A percentile compares a stretch with the other conserved stretches of the same genome.
These are phyloP conservation scores for Boechera divaricarpa DNA, from an alignment of 345 rosid species.

Conservation along the genomic window DNA sequence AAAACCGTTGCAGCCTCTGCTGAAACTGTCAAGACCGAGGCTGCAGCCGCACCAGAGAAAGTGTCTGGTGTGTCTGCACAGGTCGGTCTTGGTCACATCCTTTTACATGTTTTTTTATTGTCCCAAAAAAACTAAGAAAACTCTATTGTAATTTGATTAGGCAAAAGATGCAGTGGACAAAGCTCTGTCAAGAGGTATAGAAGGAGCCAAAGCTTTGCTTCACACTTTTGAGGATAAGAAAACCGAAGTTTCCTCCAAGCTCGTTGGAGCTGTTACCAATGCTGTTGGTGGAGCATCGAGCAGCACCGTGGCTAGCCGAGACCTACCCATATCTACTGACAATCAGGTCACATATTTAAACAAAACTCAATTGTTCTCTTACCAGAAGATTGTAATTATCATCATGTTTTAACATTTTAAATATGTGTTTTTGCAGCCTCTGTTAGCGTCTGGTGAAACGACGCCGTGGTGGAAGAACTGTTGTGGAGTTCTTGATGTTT, in stretches of 20 bases:
- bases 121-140: background rate
- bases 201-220: constrained; percentile 37
- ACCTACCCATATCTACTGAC: constrained; percentile 43
- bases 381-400: constrained; percentile 10
- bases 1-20: constrained; percentile 25
- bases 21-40: constrained; percentile 41
- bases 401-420: constrained; percentile 31
- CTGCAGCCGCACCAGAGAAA: constrained; percentile 27
- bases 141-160: constrained; percentile 21
- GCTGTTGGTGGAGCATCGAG: constrained; percentile 41
- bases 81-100: constrained; percentile 27
- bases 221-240: constrained; percentile 36
- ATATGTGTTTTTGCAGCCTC: constrained; percentile 39
- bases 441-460: constrained; percentile 34
- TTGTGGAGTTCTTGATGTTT: constrained; percentile 50
- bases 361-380: background rate
- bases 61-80: constrained; percentile 28
- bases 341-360: constrained; percentile 36
- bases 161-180: constrained; percentile 38
- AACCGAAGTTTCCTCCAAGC: constrained; percentile 34
- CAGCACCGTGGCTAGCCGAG: constrained; percentile 39
- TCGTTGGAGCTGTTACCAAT: constrained; percentile 38
- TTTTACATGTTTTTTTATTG: constrained; percentile 1
- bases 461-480: constrained; percentile 51
- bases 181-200: constrained; percentile 38